A percentile compares a stretch with the other conserved stretches of the same genome.
These are phyloP conservation scores for Artemisia tridentata DNA, from an alignment of 129 eudicot genomes.

Conservation along the genomic window DNA sequence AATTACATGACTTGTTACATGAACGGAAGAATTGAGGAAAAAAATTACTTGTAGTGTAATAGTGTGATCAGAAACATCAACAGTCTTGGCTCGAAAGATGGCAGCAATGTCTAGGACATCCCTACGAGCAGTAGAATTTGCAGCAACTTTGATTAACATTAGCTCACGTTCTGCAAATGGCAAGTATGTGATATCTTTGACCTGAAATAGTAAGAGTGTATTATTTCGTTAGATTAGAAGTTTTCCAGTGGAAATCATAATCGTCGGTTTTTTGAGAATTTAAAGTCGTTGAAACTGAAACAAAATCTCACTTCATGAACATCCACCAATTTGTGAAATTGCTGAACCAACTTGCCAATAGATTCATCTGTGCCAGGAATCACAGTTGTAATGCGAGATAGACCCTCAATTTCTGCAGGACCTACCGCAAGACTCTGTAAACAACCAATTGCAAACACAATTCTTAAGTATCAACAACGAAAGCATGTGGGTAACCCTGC, in stretches of 20 bases:
- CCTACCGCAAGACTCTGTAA: conserved; percentile 93
- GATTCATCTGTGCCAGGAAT: conserved; percentile 85
- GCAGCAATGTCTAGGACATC: conserved; percentile 90
- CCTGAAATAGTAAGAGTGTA: conserved; percentile 41
- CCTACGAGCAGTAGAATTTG: conserved; percentile 62
- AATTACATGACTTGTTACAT: too few species aligned
- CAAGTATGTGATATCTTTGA: conserved; percentile 69
- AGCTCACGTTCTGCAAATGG: conserved; percentile 93
- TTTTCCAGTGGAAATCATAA: conserved; percentile 7
- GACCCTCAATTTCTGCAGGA: conserved; percentile 72
- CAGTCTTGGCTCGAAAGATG: conserved; percentile 92
- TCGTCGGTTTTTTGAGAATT: conserved; percentile 1
- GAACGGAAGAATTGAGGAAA: not conserved
- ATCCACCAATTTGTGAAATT: conserved; percentile 74
- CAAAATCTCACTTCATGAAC: conserved; percentile 66
- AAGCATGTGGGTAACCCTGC: not conserved
- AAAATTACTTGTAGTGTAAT: conserved; percentile 70
- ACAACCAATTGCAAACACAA: conserved; percentile 25
- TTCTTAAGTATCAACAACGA: not conserved
- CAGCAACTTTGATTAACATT: conserved; percentile 89
- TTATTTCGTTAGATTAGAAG: not conserved
- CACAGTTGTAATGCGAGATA: conserved; percentile 91
- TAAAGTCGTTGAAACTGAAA: not conserved
- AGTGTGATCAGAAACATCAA: conserved; percentile 96
- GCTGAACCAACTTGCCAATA: conserved; percentile 74